These are phyloP conservation scores for Emydomyces testavorans DNA, from an alignment of 2,329 filamentous ascomycete genomes.

Conservation along the genomic window DNA sequence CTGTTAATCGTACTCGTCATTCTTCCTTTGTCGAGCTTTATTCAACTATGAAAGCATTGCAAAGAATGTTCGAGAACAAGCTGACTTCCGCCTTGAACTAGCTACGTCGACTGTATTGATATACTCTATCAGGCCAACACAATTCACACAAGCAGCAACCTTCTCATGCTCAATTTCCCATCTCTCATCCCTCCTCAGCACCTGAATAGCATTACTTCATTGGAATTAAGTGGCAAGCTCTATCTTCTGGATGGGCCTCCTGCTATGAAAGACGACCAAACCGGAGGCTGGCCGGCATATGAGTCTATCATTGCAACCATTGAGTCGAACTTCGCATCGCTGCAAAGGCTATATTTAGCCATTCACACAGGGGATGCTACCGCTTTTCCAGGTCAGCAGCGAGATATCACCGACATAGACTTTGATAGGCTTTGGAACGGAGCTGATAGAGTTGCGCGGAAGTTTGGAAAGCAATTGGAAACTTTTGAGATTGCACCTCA, in stretches of 20 bases:
- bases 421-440: constrained; percentile 5
- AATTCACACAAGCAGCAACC: constrained; percentile 7
- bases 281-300: constrained; percentile 4
- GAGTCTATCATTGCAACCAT: not conserved
- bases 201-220: not conserved
- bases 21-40: not conserved
- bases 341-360: not conserved
- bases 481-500: not conserved
- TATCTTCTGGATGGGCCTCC: constrained; percentile 5
- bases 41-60: not conserved
- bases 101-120: constrained; percentile 21
- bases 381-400: constrained; percentile 4
- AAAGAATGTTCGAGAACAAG: not conserved
- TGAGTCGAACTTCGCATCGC: not conserved
- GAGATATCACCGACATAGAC: constrained; percentile 1
- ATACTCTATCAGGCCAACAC: constrained; percentile 25
- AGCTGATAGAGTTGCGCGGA: constrained; percentile 1
- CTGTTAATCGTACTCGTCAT: not conserved
- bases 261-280: not conserved
- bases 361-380: constrained; percentile 3
- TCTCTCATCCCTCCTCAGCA: not conserved
- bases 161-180: constrained; percentile 7
- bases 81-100: not conserved
- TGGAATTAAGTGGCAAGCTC: constrained; percentile 4
- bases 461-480: constrained; percentile 1